Evolutionary conservation across 2,329 filamentous ascomycete species (phyloP), one percentile per base, ranked within the genome.

Genomic region (Cytospora schulzeri): DNA sequence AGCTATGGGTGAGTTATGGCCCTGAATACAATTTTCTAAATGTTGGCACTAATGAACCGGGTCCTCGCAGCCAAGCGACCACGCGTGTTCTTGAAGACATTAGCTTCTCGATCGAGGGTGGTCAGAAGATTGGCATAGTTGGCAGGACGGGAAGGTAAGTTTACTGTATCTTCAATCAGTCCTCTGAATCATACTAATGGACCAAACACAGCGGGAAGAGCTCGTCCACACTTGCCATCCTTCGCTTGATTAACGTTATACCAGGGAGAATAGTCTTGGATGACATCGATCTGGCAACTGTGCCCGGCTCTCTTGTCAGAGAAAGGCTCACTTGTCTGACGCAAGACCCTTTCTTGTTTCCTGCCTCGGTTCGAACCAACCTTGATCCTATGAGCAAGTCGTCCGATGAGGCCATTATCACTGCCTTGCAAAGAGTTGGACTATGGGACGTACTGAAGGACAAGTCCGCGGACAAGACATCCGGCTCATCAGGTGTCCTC

Each of bases 261-360:
- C 60, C 71, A 2, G 82, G 83, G 15, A 72, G 67, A 14, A 80
- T 85, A 35, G 70, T 66, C 0, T 73, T 85, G 22, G 82, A 85
- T 62, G 76, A 73, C 2, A 41, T 82, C 1, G 78, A 82, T 57
- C 66, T 74, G 0, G 65, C 70, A 38, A 71, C 67, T 3, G 62
- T 76, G 0, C 71, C 71, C 0, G 69, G 70, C 0, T 65, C 71
- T 33, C 38, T 68, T 4, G 61, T 76, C 12, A 73, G 75, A 12
- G 62, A 69, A 1, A 59, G 69, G 1, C 73, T 85, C 12, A 76
- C 79, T 28, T 76, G 75, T 4, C 72, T 84, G 3, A 79, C 84
- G 0, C 83, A 86, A 72, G 83, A 86, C 57, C 75, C 81, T 0
- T 80, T 83, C 68, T 74, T 83, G 29, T 75, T 85, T 3, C 76